Evolutionary conservation across 2,329 filamentous ascomycete species (phyloP), one percentile per base, ranked within the genome.

Genomic region (Didymella lethalis): DNA sequence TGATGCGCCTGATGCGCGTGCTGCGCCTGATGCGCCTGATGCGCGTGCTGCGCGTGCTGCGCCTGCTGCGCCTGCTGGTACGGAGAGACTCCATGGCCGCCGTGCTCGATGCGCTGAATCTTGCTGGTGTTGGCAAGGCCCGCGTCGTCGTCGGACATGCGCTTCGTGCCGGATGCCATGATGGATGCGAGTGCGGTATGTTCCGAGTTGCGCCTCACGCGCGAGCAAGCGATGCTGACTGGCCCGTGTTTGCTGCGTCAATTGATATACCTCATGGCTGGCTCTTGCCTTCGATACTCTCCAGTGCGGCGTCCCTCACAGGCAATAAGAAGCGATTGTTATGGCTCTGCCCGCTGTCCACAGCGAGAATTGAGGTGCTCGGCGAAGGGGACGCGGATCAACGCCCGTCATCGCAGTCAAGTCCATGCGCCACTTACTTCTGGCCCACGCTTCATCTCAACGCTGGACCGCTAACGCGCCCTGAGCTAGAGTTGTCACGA

Each of bases 61-160:
- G 43, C 31, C 29, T 25, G 38, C 46, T 51, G 48, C 32, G 43
- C 16, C 38, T 41, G 38, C 18, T 23, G 20, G n/a, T 20, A 40
- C 36, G 4, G 32, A 38, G 41, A 11, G 7, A 7, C 38, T 7
- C 43, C 51, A n/a, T 47, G 43, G 32, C 61, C 45, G 48, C 54
- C 56, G 20, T 73, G 69, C 59, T 77, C 75, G 60, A 73, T 62
- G 54, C 76, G 75, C 65, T 74, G 73, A 45, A 74, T 66, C 66
- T 77, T 77, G 55, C 34, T 60, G 49, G 41, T 45, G 41, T 61
- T 57, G 41, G 57, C 51, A 46, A 48, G 20, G 28, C 48, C 32
- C 36, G 56, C 34, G 40, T 68, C 64, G 46, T 61, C 57, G 26
- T 65, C 65, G 40, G 59, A 56, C 34, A 64, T 34, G 46, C 50